phyloP scores from a whole-genome alignment of 2,329 filamentous ascomycete genomes.

The Alternaria conjuncta region DNA sequence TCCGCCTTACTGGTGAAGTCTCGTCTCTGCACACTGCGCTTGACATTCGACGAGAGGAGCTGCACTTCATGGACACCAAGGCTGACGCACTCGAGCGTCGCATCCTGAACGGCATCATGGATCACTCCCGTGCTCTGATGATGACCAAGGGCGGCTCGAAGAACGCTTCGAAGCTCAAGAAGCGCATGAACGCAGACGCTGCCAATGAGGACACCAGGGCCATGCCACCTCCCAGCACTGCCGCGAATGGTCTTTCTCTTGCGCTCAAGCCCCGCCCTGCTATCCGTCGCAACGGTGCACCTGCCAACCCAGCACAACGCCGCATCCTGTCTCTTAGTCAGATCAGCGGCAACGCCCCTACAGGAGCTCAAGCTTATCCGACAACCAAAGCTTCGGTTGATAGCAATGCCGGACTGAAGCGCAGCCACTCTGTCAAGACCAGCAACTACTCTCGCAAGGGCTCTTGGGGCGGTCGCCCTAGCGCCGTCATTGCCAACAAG shows the following conservation, averaged over 20 bases:
- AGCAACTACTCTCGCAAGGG: conserved; percentile 43
- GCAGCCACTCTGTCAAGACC: conserved; percentile 51
- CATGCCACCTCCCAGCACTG: conserved; percentile 43
- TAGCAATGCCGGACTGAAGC: conserved; percentile 61
- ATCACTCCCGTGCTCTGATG: conserved; percentile 90
- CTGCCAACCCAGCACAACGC: conserved; percentile 56
- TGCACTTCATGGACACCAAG: conserved; percentile 86
- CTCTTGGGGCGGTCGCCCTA: conserved; percentile 46
- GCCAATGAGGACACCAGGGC: conserved; percentile 45
- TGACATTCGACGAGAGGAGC: conserved; percentile 85
- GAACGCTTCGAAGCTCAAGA: conserved; percentile 44
- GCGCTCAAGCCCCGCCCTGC: conserved; percentile 59
- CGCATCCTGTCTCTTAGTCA: conserved; percentile 91
- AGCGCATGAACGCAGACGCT: conserved; percentile 40
- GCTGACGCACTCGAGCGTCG: conserved; percentile 89
- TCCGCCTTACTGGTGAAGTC: conserved; percentile 81
- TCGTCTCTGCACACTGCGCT: conserved; percentile 91
- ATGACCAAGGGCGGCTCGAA: conserved; percentile 67
- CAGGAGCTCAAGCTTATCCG: conserved; percentile 50
- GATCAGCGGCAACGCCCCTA: conserved; percentile 76
- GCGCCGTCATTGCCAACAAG: conserved; percentile 49
- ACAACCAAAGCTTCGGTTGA: conserved; percentile 34
- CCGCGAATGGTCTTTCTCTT: conserved; percentile 49
- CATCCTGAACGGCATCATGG: conserved; percentile 93
- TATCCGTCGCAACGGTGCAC: conserved; percentile 49